Conservation (phyloP, 208 protist genomes). For the Entamoeba invadens region DNA sequence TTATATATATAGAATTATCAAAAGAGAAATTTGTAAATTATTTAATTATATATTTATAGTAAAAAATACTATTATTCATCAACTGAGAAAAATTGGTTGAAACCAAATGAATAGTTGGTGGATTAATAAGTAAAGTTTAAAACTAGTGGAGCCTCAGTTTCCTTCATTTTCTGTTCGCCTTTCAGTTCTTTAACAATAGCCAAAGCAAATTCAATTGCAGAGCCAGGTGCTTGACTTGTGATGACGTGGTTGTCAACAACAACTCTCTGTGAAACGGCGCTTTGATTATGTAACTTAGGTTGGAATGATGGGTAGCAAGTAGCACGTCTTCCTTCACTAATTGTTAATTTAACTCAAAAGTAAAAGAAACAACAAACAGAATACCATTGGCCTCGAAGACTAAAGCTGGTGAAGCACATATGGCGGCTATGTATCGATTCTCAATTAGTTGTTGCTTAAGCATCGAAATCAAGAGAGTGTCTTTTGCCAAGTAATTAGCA, state of each 20-base stretch:
- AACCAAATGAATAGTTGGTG: no score
- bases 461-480: not conserved
- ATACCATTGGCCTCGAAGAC: not conserved
- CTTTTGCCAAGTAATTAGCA: not conserved
- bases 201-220: not conserved
- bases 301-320: not conserved
- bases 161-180: not conserved
- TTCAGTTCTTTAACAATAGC: not conserved
- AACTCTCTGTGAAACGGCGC: not conserved
- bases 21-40: no score
- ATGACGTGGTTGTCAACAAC: not conserved
- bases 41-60: no score
- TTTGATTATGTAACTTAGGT: not conserved
- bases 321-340: not conserved
- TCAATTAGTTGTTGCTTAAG: not conserved
- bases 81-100: no score
- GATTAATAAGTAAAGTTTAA: not conserved
- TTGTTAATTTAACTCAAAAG: not conserved
- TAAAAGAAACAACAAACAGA: not conserved
- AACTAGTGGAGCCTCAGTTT: not conserved
- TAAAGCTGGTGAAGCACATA: not conserved
- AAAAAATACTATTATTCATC: no score
- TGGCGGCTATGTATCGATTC: not conserved
- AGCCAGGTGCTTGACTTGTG: not conserved
- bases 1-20: no score